phyloP scores from a whole-genome alignment of 768 basidiomycete genomes.

The Russula sp. region DNA sequence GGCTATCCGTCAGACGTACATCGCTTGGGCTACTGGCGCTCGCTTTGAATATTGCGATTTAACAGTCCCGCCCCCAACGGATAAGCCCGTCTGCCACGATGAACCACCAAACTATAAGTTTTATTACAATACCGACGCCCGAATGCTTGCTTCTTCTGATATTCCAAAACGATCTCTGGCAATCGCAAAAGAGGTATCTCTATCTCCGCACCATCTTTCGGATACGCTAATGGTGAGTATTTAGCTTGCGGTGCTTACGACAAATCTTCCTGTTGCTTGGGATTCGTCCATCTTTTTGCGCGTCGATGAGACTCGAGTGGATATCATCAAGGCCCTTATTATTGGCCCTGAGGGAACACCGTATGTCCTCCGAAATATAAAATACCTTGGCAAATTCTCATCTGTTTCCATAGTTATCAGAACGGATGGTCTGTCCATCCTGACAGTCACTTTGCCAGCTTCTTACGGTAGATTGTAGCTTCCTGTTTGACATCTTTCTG shows the following conservation, averaged over 20 bases:
- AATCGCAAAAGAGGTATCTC: conserved; percentile 84
- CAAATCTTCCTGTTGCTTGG: conserved; percentile 93
- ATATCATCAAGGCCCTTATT: conserved; percentile 88
- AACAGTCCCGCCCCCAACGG: conserved; percentile 42
- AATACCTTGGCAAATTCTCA: conserved; percentile 11
- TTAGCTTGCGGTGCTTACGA: conserved; percentile 88
- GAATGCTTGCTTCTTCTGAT: conserved; percentile 79
- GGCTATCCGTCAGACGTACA: conserved; percentile 62
- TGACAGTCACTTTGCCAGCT: background rate
- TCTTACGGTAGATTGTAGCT: conserved; percentile 39
- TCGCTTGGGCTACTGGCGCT: conserved; percentile 77
- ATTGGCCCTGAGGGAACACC: conserved; percentile 94
- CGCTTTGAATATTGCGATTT: conserved; percentile 94
- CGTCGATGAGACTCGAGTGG: conserved; percentile 89
- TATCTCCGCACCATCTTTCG: background rate
- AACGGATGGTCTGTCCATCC: conserved; percentile 74
- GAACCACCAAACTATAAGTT: conserved; percentile 74
- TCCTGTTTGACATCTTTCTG: conserved; percentile 89
- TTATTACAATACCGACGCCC: conserved; percentile 76
- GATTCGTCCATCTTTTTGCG: conserved; percentile 90
- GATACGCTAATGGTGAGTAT: conserved; percentile 10
- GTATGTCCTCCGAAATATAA: conserved; percentile 38
- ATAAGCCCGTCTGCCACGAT: conserved; percentile 45
- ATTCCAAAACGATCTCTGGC: conserved; percentile 90
- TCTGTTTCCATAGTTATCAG: conserved; percentile 55